A percentile compares a stretch with the other conserved stretches of the same genome.
Evolutionary conservation across 495 filamentous ascomycete genomes (phyloP).

Genomic region (Podospora fimiseda): DNA sequence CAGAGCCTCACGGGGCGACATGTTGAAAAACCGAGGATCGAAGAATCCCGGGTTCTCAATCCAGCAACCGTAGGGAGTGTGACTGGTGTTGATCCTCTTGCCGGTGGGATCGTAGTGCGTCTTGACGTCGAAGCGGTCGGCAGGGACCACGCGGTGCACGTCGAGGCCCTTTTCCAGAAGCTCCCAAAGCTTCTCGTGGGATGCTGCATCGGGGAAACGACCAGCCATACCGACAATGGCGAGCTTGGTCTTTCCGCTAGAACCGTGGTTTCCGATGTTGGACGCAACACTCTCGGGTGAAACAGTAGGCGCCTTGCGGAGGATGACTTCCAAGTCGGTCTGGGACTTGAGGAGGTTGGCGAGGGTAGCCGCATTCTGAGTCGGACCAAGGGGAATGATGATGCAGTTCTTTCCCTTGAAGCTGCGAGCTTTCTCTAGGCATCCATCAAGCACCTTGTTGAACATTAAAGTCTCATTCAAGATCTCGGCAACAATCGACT

Average conservation of each 20-base stretch:
- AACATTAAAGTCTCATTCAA: constrained; percentile 53
- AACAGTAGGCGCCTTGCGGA: constrained; percentile 30
- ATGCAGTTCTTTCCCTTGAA: constrained; percentile 38
- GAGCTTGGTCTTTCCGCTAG: constrained; percentile 39
- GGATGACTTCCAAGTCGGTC: constrained; percentile 35
- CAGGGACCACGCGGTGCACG: constrained; percentile 55
- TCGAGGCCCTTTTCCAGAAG: constrained; percentile 60
- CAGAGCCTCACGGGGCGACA: constrained; percentile 85
- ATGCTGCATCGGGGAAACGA: constrained; percentile 63
- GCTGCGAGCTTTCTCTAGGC: constrained; percentile 34
- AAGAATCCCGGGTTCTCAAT: constrained; percentile 81
- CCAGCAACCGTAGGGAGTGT: constrained; percentile 84
- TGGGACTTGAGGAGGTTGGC: constrained; percentile 33
- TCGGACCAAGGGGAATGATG: constrained; percentile 51
- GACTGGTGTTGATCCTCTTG: constrained; percentile 69
- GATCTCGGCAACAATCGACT: constrained; percentile 51
- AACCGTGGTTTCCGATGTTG: constrained; percentile 39
- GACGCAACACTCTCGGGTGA: constrained; percentile 26
- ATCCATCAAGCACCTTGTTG: constrained; percentile 52
- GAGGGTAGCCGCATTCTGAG: constrained; percentile 39
- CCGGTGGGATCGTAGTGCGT: constrained; percentile 72
- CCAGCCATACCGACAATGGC: constrained; percentile 76
- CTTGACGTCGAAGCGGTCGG: constrained; percentile 72
- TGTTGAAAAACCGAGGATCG: constrained; percentile 88
- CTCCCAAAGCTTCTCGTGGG: constrained; percentile 64